A percentile compares a stretch with the other conserved stretches of the same genome.
These are phyloP conservation scores for Chytridium lagenaria DNA, from an alignment of 371 early-diverging fungal species.

Conservation along the genomic window DNA sequence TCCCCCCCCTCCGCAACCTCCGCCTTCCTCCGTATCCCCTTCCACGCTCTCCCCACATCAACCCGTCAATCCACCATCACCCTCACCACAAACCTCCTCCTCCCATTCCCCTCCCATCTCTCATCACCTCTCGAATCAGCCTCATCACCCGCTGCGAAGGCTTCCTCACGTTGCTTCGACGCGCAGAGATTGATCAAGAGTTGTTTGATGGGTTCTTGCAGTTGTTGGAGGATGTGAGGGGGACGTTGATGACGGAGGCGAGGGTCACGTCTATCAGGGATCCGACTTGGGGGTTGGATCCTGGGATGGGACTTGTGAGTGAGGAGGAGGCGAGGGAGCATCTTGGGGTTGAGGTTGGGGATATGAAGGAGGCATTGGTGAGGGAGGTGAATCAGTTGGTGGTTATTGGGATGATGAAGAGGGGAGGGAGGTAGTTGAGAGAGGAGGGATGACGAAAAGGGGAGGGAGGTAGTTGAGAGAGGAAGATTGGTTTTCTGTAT, in stretches of 20 bases:
- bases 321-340: constrained; percentile 28
- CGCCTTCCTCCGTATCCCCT: constrained; percentile 8
- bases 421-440: constrained; percentile 3
- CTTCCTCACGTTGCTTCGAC: not conserved
- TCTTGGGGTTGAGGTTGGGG: constrained; percentile 17
- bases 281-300: constrained; percentile 32
- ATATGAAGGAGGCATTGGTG: constrained; percentile 14
- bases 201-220: not conserved
- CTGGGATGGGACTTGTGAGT: constrained; percentile 15
- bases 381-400: constrained; percentile 29
- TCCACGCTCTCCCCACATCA: not conserved
- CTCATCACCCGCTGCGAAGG: not conserved
- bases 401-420: constrained; percentile 18
- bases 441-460: no score
- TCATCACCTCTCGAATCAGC: not conserved
- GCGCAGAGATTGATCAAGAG: not conserved
- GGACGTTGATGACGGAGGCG: not conserved
- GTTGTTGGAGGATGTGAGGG: not conserved
- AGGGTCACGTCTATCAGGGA: constrained; percentile 2
- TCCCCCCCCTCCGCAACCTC: not conserved
- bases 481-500: no score
- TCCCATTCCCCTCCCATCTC: constrained; percentile 9
- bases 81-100: constrained; percentile 1
- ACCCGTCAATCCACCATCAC: not conserved
- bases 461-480: no score